phyloP scores from a whole-genome alignment of 163 green algal species.

The Scenedesmus sp. region DNA sequence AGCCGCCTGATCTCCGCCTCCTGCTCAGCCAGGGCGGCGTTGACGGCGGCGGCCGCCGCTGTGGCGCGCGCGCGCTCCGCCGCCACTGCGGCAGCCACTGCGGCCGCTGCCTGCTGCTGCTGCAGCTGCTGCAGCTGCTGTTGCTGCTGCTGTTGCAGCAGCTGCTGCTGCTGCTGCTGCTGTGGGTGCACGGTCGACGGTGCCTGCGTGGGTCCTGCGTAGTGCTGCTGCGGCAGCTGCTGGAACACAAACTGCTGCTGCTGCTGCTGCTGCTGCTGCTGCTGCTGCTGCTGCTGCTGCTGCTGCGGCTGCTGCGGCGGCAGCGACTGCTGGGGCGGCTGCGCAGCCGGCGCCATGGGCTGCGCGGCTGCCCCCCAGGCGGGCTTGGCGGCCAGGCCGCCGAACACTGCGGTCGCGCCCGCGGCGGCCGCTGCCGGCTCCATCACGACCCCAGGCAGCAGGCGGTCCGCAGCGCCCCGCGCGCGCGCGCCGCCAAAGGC shows the following conservation, averaged over 20 bases:
- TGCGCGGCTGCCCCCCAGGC: not conserved
- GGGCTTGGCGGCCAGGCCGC: not conserved
- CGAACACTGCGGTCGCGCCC: not conserved
- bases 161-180: not conserved
- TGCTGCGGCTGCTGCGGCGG: not conserved
- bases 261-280: slow-evolving; percentile 20
- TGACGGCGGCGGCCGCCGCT: not conserved
- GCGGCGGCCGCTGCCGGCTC: slow-evolving; percentile 17
- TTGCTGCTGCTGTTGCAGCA: slow-evolving; percentile 6
- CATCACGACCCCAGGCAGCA: too few species aligned
- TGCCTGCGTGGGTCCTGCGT: too few species aligned
- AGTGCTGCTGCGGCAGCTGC: too few species aligned
- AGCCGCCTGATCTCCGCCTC: slow-evolving; percentile 5
- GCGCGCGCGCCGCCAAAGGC: too few species aligned
- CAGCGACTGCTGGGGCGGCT: not conserved
- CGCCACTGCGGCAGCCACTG: slow-evolving; percentile 9
- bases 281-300: not conserved
- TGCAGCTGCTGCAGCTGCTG: slow-evolving; percentile 3
- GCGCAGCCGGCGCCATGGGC: too few species aligned
- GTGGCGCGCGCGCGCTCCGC: not conserved
- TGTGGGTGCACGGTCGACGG: too few species aligned
- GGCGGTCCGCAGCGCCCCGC: too few species aligned
- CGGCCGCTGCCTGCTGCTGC: slow-evolving; percentile 8
- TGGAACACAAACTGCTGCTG: not conserved
- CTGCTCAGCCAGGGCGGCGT: slow-evolving; percentile 5